Conservation (phyloP, 768 basidiomycete genomes). For the Collybia sordida region DNA sequence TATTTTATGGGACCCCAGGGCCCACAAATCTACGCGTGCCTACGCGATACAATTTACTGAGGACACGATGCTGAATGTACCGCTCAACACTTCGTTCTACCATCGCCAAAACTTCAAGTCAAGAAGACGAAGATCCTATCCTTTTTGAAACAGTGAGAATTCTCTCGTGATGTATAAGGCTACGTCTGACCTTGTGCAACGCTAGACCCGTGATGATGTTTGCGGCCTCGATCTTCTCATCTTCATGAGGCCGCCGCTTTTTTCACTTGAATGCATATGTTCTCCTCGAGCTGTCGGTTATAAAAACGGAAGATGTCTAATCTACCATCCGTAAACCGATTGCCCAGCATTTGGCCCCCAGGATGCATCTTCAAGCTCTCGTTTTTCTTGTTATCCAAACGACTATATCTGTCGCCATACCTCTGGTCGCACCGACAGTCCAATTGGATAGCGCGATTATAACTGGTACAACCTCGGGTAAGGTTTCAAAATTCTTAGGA, state of each 20-base stretch:
- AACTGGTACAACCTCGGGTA: conserved; percentile 34
- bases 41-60: too few species aligned
- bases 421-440: conserved; percentile 29
- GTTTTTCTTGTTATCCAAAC: neutral
- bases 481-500: conserved; percentile 40
- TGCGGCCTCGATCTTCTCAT: neutral
- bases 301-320: conserved; percentile 1
- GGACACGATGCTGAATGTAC: too few species aligned
- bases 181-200: neutral
- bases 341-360: too few species aligned
- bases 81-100: too few species aligned
- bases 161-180: conserved; percentile 4
- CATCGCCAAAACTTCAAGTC: too few species aligned
- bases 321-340: too few species aligned
- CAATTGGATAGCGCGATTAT: conserved; percentile 42
- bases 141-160: conserved; percentile 4
- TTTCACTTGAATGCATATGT: neutral
- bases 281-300: neutral
- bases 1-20: too few species aligned
- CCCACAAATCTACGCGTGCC: too few species aligned
- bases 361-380: too few species aligned
- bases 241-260: neutral
- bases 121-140: too few species aligned
- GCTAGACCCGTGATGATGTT: neutral
- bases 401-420: neutral